A percentile compares a stretch with the other conserved stretches of the same genome.
Evolutionary conservation across 2,329 filamentous ascomycete species (phyloP).

Genomic region (Phaeophleospora eucalypticola): DNA sequence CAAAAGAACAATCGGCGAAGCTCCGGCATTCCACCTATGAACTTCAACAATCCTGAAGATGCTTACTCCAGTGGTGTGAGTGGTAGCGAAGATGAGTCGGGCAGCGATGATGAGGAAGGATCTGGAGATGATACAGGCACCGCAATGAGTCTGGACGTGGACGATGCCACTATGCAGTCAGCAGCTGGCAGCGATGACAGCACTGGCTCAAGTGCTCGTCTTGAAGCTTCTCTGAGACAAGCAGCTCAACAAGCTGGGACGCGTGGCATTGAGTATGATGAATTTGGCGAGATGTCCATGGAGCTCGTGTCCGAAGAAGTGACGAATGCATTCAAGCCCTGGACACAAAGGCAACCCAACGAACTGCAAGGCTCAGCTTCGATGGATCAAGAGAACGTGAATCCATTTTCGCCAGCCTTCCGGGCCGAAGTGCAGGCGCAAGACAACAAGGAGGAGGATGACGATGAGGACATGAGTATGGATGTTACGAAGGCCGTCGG

Average conservation of each 20-base stretch:
- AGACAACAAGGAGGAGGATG: conserved; percentile 33
- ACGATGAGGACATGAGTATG: conserved; percentile 76
- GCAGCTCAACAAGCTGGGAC: conserved; percentile 74
- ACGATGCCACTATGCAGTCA: conserved; percentile 45
- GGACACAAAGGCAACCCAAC: conserved; percentile 50
- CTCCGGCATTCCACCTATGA: conserved; percentile 62
- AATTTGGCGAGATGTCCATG: conserved; percentile 51
- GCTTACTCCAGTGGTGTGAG: conserved; percentile 75
- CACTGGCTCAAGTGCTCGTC: conserved; percentile 64
- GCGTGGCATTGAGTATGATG: conserved; percentile 59
- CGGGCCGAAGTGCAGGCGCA: conserved; percentile 31
- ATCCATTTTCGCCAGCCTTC: conserved; percentile 46
- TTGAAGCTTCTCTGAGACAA: conserved; percentile 73
- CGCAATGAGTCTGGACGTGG: conserved; percentile 70
- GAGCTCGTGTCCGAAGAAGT: conserved; percentile 60
- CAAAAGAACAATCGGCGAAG: conserved; percentile 64
- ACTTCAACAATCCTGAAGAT: conserved; percentile 60
- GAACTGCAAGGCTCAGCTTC: conserved; percentile 22
- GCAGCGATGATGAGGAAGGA: conserved; percentile 51
- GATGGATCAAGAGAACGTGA: conserved; percentile 48
- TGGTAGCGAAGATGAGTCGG: conserved; percentile 52
- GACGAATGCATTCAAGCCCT: conserved; percentile 70
- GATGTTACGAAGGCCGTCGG: conserved; percentile 84
- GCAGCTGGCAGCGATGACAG: conserved; percentile 39
- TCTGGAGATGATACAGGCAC: conserved; percentile 66